Conservation (phyloP, 148 eudicot species). For the Camellia japonica region DNA sequence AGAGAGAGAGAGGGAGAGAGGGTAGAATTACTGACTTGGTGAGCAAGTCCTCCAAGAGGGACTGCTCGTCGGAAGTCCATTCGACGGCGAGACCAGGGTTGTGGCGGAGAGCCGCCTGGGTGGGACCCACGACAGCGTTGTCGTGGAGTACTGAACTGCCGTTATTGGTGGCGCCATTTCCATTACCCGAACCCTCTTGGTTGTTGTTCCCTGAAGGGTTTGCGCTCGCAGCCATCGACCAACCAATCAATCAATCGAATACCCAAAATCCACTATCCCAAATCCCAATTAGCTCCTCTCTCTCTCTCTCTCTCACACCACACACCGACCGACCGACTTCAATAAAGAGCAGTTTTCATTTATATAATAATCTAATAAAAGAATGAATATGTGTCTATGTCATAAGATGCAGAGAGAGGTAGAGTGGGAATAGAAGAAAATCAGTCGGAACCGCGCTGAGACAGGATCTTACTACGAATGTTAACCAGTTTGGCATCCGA, state of each 20-base stretch:
- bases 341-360: too few species aligned
- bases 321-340: too few species aligned
- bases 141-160: conserved; percentile 42
- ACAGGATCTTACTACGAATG: too few species aligned
- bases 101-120: conserved; percentile 57
- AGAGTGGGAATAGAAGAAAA: too few species aligned
- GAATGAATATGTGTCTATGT: too few species aligned
- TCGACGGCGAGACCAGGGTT: conserved; percentile 68
- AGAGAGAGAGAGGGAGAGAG: too few species aligned
- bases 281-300: background rate
- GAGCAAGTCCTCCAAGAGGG: conserved; percentile 64
- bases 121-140: conserved; percentile 48
- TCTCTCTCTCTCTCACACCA: conserved; percentile 3
- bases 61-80: conserved; percentile 83
- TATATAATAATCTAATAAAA: too few species aligned
- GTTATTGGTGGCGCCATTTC: conserved; percentile 29
- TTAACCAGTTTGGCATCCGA: too few species aligned
- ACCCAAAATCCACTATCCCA: background rate
- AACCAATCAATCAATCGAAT: background rate
- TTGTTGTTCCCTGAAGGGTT: conserved; percentile 50
- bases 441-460: too few species aligned
- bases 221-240: conserved; percentile 50
- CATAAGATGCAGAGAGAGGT: too few species aligned
- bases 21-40: conserved; percentile 45
- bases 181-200: conserved; percentile 29